These are phyloP conservation scores for Phytophthora colocasiae DNA, from an alignment of 352 stramenopile species.

Conservation along the genomic window DNA sequence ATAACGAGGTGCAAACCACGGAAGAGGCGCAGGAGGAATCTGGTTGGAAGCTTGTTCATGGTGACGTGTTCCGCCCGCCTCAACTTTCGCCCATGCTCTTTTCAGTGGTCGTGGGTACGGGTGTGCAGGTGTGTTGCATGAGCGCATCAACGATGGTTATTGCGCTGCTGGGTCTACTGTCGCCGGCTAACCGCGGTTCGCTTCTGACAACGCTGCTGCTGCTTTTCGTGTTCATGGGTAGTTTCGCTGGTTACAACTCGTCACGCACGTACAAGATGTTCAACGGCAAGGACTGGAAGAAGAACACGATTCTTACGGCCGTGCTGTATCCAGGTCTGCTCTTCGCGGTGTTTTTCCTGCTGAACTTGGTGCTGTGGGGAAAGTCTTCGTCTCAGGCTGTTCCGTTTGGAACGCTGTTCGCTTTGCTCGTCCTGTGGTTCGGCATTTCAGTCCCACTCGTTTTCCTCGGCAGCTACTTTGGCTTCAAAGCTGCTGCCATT, in stretches of 20 bases:
- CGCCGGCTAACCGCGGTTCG: slow-evolving; percentile 96
- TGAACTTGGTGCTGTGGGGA: slow-evolving; percentile 96
- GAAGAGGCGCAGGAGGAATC: slow-evolving; percentile 96
- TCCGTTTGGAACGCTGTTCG: slow-evolving; percentile 97
- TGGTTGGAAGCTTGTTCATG: slow-evolving; percentile 97
- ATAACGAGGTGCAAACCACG: slow-evolving; percentile 96
- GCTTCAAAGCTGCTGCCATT: slow-evolving; percentile 88
- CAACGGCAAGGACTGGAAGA: slow-evolving; percentile 97
- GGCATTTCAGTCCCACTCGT: slow-evolving; percentile 98
- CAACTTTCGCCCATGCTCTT: slow-evolving; percentile 94
- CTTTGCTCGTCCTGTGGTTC: slow-evolving; percentile 98
- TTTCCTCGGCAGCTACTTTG: slow-evolving; percentile 98
- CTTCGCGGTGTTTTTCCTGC: slow-evolving; percentile 95
- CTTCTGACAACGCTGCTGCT: slow-evolving; percentile 97
- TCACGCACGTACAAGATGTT: slow-evolving; percentile 99
- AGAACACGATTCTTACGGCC: slow-evolving; percentile 96
- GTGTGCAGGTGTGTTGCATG: slow-evolving; percentile 96
- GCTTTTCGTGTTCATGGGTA: slow-evolving; percentile 98
- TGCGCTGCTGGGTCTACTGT: slow-evolving; percentile 95
- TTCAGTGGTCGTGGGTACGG: slow-evolving; percentile 95
- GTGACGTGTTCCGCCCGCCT: slow-evolving; percentile 98
- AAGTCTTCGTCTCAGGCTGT: slow-evolving; percentile 91
- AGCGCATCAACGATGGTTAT: slow-evolving; percentile 96
- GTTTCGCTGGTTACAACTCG: slow-evolving; percentile 96
- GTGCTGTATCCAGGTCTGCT: slow-evolving; percentile 94